phyloP scores from a whole-genome alignment of 768 basidiomycete species.

The Ramaria sp. region DNA sequence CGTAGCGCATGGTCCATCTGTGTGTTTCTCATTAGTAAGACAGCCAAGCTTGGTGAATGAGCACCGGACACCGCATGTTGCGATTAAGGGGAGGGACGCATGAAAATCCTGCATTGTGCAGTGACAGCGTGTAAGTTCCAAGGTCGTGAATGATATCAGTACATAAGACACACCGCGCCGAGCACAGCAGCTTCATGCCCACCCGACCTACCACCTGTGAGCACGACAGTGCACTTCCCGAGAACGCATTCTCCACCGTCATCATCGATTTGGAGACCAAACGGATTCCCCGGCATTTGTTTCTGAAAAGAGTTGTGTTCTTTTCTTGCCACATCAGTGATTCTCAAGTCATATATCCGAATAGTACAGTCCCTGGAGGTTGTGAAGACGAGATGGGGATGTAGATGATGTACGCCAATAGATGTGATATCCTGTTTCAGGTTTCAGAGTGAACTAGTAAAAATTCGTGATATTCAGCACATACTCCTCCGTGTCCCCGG shows the following conservation, averaged over 20 bases:
- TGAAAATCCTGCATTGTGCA: slow-evolving; percentile 50
- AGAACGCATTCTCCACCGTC: slow-evolving; percentile 44
- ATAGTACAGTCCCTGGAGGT: slow-evolving; percentile 65
- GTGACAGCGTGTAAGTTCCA: not conserved
- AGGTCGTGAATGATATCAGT: slow-evolving; percentile 2
- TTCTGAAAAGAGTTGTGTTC: slow-evolving; percentile 49
- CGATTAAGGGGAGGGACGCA: slow-evolving; percentile 48
- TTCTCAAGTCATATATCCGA: slow-evolving; percentile 55
- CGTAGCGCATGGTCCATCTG: slow-evolving; percentile 68
- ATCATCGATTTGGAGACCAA: slow-evolving; percentile 53
- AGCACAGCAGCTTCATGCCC: slow-evolving; percentile 65
- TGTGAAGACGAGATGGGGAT: slow-evolving; percentile 52
- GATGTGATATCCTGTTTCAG: slow-evolving; percentile 49
- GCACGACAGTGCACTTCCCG: slow-evolving; percentile 49
- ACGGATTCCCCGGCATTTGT: slow-evolving; percentile 26
- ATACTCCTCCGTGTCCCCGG: slow-evolving; percentile 66
- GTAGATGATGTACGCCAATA: slow-evolving; percentile 50
- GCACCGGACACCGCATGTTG: slow-evolving; percentile 62
- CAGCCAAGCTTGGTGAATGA: not conserved
- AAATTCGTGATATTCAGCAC: slow-evolving; percentile 15
- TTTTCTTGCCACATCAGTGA: slow-evolving; percentile 20
- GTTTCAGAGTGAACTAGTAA: not conserved
- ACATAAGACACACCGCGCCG: slow-evolving; percentile 40
- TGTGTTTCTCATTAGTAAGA: not conserved
- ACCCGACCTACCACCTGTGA: slow-evolving; percentile 62